phyloP scores from a whole-genome alignment of 768 basidiomycete species.

The Cyclocybe cylindracea region DNA sequence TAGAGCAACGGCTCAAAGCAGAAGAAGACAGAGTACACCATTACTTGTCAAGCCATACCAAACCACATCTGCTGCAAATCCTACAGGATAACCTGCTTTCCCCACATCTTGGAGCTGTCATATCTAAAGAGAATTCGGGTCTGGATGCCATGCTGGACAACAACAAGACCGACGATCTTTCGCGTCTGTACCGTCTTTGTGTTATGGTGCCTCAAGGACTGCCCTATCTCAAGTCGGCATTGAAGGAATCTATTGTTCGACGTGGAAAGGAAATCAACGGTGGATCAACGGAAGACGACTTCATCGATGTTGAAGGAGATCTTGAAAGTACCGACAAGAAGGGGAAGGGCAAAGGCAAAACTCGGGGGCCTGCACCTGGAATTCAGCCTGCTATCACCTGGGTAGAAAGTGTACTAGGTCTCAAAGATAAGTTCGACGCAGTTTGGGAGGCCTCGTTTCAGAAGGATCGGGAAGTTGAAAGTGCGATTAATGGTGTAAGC shows the following conservation, averaged over 20 bases:
- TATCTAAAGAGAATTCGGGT: slow-evolving; percentile 82
- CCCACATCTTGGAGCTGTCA: slow-evolving; percentile 72
- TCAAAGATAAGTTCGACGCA: slow-evolving; percentile 90
- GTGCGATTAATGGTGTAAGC: slow-evolving; percentile 79
- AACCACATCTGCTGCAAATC: slow-evolving; percentile 66
- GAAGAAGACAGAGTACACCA: slow-evolving; percentile 86
- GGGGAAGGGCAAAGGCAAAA: slow-evolving; percentile 48
- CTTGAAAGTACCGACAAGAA: slow-evolving; percentile 30
- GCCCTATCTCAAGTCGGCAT: slow-evolving; percentile 56
- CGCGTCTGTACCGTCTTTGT: slow-evolving; percentile 79
- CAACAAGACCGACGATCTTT: slow-evolving; percentile 74
- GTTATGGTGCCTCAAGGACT: slow-evolving; percentile 67
- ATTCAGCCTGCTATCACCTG: slow-evolving; percentile 79
- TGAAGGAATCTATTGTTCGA: slow-evolving; percentile 71
- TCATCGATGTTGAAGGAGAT: slow-evolving; percentile 26
- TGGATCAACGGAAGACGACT: slow-evolving; percentile 43
- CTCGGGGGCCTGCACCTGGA: slow-evolving; percentile 38
- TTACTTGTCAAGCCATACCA: slow-evolving; percentile 81
- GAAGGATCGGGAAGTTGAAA: slow-evolving; percentile 76
- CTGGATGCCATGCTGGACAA: slow-evolving; percentile 85
- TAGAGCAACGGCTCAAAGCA: slow-evolving; percentile 75
- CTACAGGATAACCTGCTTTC: slow-evolving; percentile 78
- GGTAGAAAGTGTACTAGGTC: slow-evolving; percentile 88
- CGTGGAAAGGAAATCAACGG: slow-evolving; percentile 84
- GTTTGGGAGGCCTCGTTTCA: slow-evolving; percentile 73